Conservation (phyloP, 306 rosid species). For the Erythrophleum fordii region DNA sequence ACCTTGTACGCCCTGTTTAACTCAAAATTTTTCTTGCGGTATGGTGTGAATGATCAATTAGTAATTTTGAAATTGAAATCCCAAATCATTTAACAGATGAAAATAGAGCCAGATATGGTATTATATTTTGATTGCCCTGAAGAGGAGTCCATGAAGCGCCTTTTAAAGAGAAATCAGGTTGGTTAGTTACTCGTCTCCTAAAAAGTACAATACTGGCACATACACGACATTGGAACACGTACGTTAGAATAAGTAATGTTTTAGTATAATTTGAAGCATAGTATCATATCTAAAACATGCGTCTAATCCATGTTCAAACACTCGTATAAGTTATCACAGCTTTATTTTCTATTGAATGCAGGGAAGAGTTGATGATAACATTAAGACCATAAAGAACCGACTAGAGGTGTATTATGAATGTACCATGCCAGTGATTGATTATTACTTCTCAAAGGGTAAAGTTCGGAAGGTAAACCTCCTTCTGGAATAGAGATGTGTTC, state of each 20-base stretch:
- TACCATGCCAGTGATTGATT: conserved; percentile 57
- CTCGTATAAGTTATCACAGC: too few species aligned
- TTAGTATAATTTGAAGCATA: too few species aligned
- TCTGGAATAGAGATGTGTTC: too few species aligned
- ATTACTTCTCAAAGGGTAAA: conserved; percentile 56
- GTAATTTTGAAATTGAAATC: background rate
- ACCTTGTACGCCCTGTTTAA: conserved; percentile 41
- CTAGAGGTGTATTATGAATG: conserved; percentile 61
- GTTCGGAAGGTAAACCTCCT: conserved; percentile 47
- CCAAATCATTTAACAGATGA: conserved; percentile 48
- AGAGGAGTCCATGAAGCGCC: conserved; percentile 64
- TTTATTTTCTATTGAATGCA: conserved; percentile 6
- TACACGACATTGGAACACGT: too few species aligned
- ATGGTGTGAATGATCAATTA: too few species aligned
- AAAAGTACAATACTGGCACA: too few species aligned
- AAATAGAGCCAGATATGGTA: conserved; percentile 56
- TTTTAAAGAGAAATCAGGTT: conserved; percentile 67
- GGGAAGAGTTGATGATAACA: conserved; percentile 67
- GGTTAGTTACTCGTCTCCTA: background rate
- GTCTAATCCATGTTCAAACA: too few species aligned
- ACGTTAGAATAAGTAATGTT: too few species aligned
- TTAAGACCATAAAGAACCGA: conserved; percentile 63
- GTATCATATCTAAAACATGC: too few species aligned
- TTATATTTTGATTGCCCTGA: conserved; percentile 57
- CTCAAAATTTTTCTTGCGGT: too few species aligned